These are phyloP conservation scores for Nakaseomyces bracarensis DNA, from an alignment of 1,139 yeast species.

Conservation along the genomic window DNA sequence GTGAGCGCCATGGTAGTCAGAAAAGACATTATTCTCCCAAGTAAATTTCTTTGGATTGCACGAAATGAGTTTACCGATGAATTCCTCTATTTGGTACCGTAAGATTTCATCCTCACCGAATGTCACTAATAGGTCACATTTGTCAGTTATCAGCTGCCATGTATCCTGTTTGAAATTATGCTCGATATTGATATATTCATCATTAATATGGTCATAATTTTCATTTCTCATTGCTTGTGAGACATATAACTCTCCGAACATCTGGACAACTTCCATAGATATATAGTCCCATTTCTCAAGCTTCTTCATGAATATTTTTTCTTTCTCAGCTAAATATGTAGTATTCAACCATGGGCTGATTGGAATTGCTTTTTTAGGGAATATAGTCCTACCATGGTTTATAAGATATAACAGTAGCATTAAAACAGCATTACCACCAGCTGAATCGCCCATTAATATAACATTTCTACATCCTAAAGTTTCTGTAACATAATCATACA, in stretches of 20 bases:
- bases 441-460: slow-evolving; percentile 24
- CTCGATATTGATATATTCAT: slow-evolving; percentile 20
- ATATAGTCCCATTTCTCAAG: slow-evolving; percentile 14
- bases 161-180: slow-evolving; percentile 13
- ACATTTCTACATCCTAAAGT: slow-evolving; percentile 13
- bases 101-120: slow-evolving; percentile 23
- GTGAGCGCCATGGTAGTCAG: slow-evolving; percentile 17
- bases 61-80: slow-evolving; percentile 13
- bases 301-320: background rate
- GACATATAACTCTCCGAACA: slow-evolving; percentile 13
- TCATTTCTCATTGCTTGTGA: slow-evolving; percentile 6
- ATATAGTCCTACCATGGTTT: slow-evolving; percentile 6
- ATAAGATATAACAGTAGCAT: slow-evolving; percentile 15
- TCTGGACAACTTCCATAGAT: slow-evolving; percentile 13
- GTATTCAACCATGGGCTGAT: slow-evolving; percentile 28
- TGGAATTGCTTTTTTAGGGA: slow-evolving; percentile 19
- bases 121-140: slow-evolving; percentile 15
- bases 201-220: slow-evolving; percentile 7
- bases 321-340: slow-evolving; percentile 10
- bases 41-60: slow-evolving; percentile 9
- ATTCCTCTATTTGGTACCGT: slow-evolving; percentile 15
- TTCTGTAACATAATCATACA: slow-evolving; percentile 12
- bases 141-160: slow-evolving; percentile 17
- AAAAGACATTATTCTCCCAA: slow-evolving; percentile 8
- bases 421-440: slow-evolving; percentile 24